These are phyloP conservation scores for Dryas integrifolia DNA, from an alignment of 331 rosid species.

Conservation along the genomic window DNA sequence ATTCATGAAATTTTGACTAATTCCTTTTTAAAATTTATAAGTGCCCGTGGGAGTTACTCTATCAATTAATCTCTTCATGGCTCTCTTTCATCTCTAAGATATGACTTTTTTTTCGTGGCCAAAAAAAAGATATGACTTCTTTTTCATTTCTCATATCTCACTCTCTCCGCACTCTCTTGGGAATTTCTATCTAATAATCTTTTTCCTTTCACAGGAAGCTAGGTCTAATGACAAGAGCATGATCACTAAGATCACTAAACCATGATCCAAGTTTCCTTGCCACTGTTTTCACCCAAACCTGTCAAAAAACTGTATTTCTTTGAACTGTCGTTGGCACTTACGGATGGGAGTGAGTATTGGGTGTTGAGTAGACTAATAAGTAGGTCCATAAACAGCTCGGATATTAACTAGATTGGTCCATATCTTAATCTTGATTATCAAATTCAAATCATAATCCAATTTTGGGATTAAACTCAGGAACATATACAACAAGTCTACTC, in stretches of 20 bases:
- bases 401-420: background rate
- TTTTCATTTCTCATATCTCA: background rate
- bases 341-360: background rate
- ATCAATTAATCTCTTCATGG: too few relatives aligned
- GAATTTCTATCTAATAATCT: background rate
- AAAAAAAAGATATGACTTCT: too few relatives aligned
- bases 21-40: too few relatives aligned
- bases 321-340: background rate
- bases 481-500: background rate
- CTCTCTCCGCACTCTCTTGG: background rate
- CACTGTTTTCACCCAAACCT: background rate
- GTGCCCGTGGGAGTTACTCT: too few relatives aligned
- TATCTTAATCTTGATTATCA: background rate
- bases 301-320: background rate
- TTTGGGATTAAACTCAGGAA: background rate
- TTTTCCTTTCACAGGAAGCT: background rate
- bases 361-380: background rate
- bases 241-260: background rate
- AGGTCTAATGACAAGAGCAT: too few relatives aligned
- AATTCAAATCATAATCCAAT: background rate
- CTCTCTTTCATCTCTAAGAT: background rate
- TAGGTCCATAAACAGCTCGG: background rate
- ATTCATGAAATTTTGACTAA: background rate
- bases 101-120: too few relatives aligned
- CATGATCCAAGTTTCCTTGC: background rate